These are phyloP conservation scores for Mucor sp. DNA, from an alignment of 371 early-diverging fungal species.

Conservation along the genomic window DNA sequence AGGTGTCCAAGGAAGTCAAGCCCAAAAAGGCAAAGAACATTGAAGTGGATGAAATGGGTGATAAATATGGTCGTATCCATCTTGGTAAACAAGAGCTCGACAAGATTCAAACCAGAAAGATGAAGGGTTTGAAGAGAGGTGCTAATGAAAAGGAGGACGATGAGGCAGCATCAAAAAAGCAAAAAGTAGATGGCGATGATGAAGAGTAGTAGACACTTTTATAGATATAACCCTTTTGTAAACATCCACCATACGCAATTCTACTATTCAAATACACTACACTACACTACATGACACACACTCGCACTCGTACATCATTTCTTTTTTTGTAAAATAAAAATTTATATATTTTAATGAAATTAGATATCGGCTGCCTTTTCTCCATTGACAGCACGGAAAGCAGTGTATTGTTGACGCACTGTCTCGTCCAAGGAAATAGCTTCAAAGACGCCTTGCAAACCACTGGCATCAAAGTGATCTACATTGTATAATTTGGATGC, in stretches of 20 bases:
- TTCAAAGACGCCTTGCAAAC: conserved; percentile 11
- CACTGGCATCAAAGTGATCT: conserved; percentile 24
- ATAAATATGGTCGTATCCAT: conserved; percentile 91
- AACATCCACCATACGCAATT: not conserved
- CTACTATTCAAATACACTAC: not conserved
- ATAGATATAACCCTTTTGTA: conserved; percentile 5
- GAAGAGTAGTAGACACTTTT: not conserved
- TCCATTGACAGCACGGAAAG: conserved; percentile 36
- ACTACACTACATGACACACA: not conserved
- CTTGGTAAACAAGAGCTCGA: conserved; percentile 88
- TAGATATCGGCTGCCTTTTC: not conserved
- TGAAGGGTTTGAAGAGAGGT: conserved; percentile 86
- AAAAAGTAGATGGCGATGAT: conserved; percentile 38
- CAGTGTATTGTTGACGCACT: conserved; percentile 32
- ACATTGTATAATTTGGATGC: conserved; percentile 44
- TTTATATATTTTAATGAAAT: conserved; percentile 4
- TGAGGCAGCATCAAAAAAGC: conserved; percentile 40
- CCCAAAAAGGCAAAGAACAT: conserved; percentile 94
- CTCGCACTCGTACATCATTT: not conserved
- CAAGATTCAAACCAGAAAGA: conserved; percentile 96
- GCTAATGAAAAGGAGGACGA: conserved; percentile 51
- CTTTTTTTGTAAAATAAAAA: conserved; percentile 13
- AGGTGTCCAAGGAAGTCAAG: conserved; percentile 87
- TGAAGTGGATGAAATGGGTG: conserved; percentile 84
- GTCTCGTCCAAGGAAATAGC: conserved; percentile 8